A percentile compares a stretch with the other conserved stretches of the same genome.
Evolutionary conservation across 805 yeast species (phyloP).

Genomic region (Candida endomychidarum): DNA sequence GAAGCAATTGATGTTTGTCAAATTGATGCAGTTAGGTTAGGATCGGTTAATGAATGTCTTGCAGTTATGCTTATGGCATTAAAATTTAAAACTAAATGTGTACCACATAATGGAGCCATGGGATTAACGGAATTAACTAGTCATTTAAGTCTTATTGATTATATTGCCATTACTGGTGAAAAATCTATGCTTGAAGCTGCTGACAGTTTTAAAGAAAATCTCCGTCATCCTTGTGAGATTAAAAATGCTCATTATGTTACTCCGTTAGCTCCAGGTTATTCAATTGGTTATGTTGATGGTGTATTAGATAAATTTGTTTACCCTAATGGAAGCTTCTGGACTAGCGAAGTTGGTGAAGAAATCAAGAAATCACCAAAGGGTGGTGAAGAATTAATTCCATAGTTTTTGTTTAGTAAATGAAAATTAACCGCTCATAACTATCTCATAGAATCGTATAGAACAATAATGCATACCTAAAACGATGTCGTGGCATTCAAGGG

Average conservation of each 20-base stretch:
- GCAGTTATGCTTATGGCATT: slow-evolving; percentile 20
- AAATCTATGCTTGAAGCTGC: slow-evolving; percentile 19
- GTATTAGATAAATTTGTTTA: slow-evolving; percentile 15
- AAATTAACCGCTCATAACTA: no score
- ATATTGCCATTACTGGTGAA: slow-evolving; percentile 15
- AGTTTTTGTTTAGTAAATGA: not conserved
- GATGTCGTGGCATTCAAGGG: no score
- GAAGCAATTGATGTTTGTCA: slow-evolving; percentile 19
- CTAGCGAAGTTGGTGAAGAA: slow-evolving; percentile 19
- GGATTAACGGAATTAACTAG: slow-evolving; percentile 18
- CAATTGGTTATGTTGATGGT: slow-evolving; percentile 17
- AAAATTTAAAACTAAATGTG: slow-evolving; percentile 17
- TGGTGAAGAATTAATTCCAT: slow-evolving; percentile 12
- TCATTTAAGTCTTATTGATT: slow-evolving; percentile 17
- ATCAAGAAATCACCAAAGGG: slow-evolving; percentile 17
- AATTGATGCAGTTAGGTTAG: slow-evolving; percentile 18
- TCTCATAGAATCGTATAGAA: no score
- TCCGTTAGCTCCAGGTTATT: slow-evolving; percentile 18
- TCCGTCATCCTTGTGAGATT: slow-evolving; percentile 16
- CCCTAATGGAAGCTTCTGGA: slow-evolving; percentile 18
- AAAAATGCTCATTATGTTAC: slow-evolving; percentile 18
- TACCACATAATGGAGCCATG: slow-evolving; percentile 20
- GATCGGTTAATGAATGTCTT: slow-evolving; percentile 17
- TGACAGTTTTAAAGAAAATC: slow-evolving; percentile 18
- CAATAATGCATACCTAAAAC: no score